Percentiles rank a stretch among this genome's conserved stretches.
Conservation (phyloP, 2,329 filamentous ascomycete species). For the Fusarium irregulare region DNA sequence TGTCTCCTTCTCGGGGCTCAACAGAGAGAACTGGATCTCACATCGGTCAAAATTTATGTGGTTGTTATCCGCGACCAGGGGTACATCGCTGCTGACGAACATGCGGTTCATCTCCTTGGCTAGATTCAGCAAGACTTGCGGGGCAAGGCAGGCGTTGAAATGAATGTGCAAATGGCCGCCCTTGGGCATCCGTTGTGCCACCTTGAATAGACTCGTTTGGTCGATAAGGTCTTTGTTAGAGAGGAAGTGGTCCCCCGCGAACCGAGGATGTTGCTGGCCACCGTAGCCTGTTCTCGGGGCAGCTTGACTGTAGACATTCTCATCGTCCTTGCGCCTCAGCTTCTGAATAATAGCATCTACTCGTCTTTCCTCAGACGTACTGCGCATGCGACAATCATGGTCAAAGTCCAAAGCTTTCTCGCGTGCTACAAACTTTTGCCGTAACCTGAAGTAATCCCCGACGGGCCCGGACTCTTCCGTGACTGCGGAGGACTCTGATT, state of each 20-base stretch:
- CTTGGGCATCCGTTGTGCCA: slow-evolving; percentile 73
- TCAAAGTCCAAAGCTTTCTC: slow-evolving; percentile 58
- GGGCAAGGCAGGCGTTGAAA: slow-evolving; percentile 79
- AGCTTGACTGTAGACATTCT: slow-evolving; percentile 52
- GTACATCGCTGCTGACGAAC: slow-evolving; percentile 72
- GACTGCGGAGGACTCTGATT: neutral
- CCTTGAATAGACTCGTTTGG: slow-evolving; percentile 66
- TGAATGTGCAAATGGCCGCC: slow-evolving; percentile 80
- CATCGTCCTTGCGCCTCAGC: slow-evolving; percentile 53
- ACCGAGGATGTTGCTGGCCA: slow-evolving; percentile 59
- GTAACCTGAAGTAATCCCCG: slow-evolving; percentile 49
- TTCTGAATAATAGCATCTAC: slow-evolving; percentile 56
- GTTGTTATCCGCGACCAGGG: slow-evolving; percentile 56
- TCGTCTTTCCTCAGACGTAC: slow-evolving; percentile 50
- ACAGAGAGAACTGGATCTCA: slow-evolving; percentile 72
- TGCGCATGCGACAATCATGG: slow-evolving; percentile 48
- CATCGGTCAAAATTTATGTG: slow-evolving; percentile 61
- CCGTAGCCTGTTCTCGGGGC: slow-evolving; percentile 51
- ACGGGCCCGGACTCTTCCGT: slow-evolving; percentile 11
- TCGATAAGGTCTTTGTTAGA: slow-evolving; percentile 65
- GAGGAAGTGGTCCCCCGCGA: slow-evolving; percentile 68
- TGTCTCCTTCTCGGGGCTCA: slow-evolving; percentile 50
- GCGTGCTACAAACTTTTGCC: slow-evolving; percentile 45
- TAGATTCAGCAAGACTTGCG: slow-evolving; percentile 66
- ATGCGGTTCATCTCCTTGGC: slow-evolving; percentile 70